A percentile compares a stretch with the other conserved stretches of the same genome.
phyloP scores from a whole-genome alignment of 371 early-diverging fungal genomes.

The Saksenaea oblongispora region DNA sequence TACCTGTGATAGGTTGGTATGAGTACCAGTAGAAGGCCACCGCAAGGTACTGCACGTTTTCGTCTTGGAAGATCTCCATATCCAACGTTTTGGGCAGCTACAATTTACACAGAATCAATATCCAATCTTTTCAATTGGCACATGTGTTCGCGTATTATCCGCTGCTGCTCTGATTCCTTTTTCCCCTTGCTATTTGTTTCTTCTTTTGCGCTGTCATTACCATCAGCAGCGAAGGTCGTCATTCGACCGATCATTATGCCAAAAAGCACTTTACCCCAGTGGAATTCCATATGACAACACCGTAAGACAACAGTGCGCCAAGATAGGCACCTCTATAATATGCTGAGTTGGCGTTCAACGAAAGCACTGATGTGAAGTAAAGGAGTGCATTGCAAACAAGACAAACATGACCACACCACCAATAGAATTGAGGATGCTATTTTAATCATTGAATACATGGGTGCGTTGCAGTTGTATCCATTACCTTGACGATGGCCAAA shows the following conservation, averaged over 20 bases:
- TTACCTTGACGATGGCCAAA: background rate
- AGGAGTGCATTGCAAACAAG: slow-evolving; percentile 32
- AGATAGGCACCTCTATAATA: slow-evolving; percentile 68
- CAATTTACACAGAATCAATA: background rate
- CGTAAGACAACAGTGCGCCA: slow-evolving; percentile 77
- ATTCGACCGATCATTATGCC: background rate
- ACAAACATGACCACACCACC: slow-evolving; percentile 53
- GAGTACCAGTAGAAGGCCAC: slow-evolving; percentile 82
- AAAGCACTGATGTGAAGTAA: slow-evolving; percentile 40
- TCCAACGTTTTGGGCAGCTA: slow-evolving; percentile 44
- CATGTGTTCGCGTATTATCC: no score
- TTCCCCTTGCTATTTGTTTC: background rate
- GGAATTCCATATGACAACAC: slow-evolving; percentile 83
- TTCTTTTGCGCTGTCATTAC: slow-evolving; percentile 5
- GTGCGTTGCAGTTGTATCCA: background rate
- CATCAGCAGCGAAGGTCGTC: slow-evolving; percentile 7
- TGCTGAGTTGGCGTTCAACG: slow-evolving; percentile 29
- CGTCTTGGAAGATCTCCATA: slow-evolving; percentile 66
- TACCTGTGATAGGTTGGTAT: slow-evolving; percentile 74
- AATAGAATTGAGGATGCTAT: slow-evolving; percentile 60
- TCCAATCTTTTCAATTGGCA: background rate
- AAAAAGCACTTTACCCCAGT: slow-evolving; percentile 57
- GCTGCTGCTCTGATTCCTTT: background rate
- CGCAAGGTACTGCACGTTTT: slow-evolving; percentile 87
- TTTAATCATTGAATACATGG: slow-evolving; percentile 1